These are phyloP conservation scores for Barnettozyma populi DNA, from an alignment of 805 yeast species.

Conservation along the genomic window DNA sequence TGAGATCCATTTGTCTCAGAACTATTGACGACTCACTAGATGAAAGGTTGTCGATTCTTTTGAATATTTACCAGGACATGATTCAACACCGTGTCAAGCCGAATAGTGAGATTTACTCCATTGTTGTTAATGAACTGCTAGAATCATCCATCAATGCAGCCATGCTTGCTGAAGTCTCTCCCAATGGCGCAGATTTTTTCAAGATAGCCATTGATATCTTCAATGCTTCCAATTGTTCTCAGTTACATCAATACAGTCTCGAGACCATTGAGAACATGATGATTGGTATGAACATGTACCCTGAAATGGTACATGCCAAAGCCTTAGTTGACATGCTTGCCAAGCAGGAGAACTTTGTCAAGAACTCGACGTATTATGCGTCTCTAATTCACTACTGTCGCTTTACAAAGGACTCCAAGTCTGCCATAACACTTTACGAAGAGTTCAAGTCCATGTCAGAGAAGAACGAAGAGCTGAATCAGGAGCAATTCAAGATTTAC, in stretches of 20 bases:
- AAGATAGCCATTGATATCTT: conserved; percentile 46
- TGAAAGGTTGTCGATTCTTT: conserved; percentile 52
- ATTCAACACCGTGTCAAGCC: conserved; percentile 53
- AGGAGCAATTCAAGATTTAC: conserved; percentile 45
- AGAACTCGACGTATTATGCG: conserved; percentile 33
- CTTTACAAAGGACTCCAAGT: conserved; percentile 31
- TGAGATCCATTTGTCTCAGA: conserved; percentile 49
- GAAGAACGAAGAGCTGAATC: conserved; percentile 17
- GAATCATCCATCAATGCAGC: conserved; percentile 41
- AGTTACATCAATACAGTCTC: conserved; percentile 39
- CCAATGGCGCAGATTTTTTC: conserved; percentile 41
- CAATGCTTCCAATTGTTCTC: conserved; percentile 33
- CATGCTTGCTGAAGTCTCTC: conserved; percentile 28
- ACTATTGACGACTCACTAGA: conserved; percentile 49
- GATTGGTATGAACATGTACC: conserved; percentile 39
- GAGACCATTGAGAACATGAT: conserved; percentile 40
- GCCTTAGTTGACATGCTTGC: conserved; percentile 29
- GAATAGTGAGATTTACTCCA: conserved; percentile 44
- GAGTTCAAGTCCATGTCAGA: conserved; percentile 27
- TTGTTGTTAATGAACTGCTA: conserved; percentile 46
- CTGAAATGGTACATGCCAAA: conserved; percentile 29
- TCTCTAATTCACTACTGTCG: conserved; percentile 36
- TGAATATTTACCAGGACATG: conserved; percentile 66
- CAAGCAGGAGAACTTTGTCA: conserved; percentile 21
- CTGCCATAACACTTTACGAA: conserved; percentile 36